phyloP scores from a whole-genome alignment of 306 rosid genomes.

The Fagus sylvatica region DNA sequence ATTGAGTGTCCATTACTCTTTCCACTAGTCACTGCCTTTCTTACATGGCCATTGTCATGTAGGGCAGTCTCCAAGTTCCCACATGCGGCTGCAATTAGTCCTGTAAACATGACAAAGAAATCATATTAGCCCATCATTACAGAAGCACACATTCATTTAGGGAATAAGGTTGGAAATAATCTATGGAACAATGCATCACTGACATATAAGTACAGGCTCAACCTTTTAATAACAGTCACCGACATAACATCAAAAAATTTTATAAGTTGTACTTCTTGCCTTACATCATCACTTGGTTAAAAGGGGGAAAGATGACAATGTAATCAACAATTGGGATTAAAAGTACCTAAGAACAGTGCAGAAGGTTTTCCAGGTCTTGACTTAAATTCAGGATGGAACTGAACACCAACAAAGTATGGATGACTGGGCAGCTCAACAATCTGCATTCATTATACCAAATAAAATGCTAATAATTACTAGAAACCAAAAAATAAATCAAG shows the following conservation, averaged over 20 bases:
- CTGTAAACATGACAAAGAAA: slow-evolving; percentile 34
- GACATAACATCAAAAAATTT: not conserved
- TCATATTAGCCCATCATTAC: not conserved
- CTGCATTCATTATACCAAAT: slow-evolving; percentile 43
- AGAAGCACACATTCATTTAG: not conserved
- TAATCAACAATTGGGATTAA: not conserved
- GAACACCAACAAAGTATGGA: slow-evolving; percentile 81
- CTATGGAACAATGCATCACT: not conserved
- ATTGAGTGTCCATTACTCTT: slow-evolving; percentile 45
- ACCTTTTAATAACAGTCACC: not conserved
- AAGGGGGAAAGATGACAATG: not conserved
- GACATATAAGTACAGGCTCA: not conserved
- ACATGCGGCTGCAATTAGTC: slow-evolving; percentile 71
- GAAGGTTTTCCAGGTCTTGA: slow-evolving; percentile 92
- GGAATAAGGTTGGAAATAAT: not conserved
- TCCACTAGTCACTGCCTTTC: slow-evolving; percentile 36
- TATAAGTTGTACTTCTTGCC: not conserved
- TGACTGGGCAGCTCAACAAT: slow-evolving; percentile 77
- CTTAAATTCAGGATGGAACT: slow-evolving; percentile 88
- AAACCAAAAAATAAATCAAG: not conserved
- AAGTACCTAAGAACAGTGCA: slow-evolving; percentile 69
- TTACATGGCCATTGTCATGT: slow-evolving; percentile 35
- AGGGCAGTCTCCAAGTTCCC: slow-evolving; percentile 33
- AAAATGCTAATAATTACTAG: slow-evolving; percentile 8
- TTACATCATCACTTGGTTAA: not conserved